Evolutionary conservation across 1,139 yeast genomes (phyloP), one percentile per base, ranked within the genome.

Genomic region (Magnusiomyces fungicola): DNA sequence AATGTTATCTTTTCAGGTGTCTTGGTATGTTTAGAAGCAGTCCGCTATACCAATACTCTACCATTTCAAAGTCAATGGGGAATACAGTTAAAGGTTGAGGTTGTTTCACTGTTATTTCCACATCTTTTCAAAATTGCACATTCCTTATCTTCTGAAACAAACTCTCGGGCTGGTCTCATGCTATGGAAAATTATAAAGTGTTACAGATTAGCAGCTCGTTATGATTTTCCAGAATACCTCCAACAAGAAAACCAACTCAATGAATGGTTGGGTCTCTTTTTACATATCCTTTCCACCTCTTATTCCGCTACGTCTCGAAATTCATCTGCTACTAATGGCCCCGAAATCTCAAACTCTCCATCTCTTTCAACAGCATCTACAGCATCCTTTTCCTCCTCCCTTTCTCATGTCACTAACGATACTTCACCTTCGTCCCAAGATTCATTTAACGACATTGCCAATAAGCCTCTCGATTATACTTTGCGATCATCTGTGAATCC

Each of bases 401-500:
- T 22, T 10, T 18, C 39, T 16, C 19, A 34, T 34, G 19, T 16
- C 23, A 5, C 39, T 3, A 34, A 3, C 14, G 41, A 22, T 12
- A 38, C 41, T 22, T 38, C 41, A 21, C 41, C 41, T 4, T 38
- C 41, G 21, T 38, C 41, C 16, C 41, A 38, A 5, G 16, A 14
- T 22, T 38, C 41, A 3, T 38, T 38, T 38, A 6, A 25, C 10
- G 41, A 38, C n/a, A 3, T 19, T 38, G 12, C 41, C 10, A 22
- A 38, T 12, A 34, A 39, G 10, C 43, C 21, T 24, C 23, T 41
- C 10, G 33, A 29, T 18, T 29, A 30, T 18, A 36, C 22, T 16
- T 29, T n/a, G 3, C 14, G 34, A 4, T 41, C 36, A 24, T 22
- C 36, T 12, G 53, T 60, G 16, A 69, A 72, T 54, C 74, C 83